Percentiles rank a stretch among this genome's conserved stretches.
Conservation (phyloP, 306 rosid genomes). For the Luffa acutangula region DNA sequence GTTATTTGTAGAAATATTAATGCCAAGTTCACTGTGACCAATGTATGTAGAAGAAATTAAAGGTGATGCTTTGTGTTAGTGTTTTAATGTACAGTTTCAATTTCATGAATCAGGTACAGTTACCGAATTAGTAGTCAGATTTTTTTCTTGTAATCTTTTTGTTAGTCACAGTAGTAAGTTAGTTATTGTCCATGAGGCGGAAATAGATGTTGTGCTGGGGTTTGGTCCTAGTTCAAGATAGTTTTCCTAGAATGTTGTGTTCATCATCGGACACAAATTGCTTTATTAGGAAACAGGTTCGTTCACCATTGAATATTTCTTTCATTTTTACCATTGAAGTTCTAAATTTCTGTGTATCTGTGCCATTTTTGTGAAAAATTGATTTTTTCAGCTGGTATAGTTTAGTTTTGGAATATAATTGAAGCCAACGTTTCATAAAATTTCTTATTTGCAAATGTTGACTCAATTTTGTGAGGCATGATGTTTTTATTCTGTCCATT, state of each 20-base stretch:
- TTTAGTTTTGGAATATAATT: not conserved
- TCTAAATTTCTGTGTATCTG: not conserved
- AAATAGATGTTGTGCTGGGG: too few species aligned
- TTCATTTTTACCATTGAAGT: not conserved
- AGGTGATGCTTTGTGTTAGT: not conserved
- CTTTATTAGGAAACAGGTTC: too few species aligned
- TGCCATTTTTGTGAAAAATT: not conserved
- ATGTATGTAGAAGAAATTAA: not conserved
- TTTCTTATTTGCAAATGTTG: not conserved
- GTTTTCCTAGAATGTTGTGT: too few species aligned
- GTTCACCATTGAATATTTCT: too few species aligned
- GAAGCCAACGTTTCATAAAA: not conserved
- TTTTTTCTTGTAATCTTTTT: not conserved
- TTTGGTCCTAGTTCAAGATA: too few species aligned
- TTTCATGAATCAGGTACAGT: not conserved
- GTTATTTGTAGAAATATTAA: not conserved
- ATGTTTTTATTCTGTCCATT: not conserved
- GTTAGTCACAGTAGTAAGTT: not conserved
- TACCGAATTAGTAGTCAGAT: not conserved
- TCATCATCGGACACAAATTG: too few species aligned
- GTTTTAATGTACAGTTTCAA: not conserved
- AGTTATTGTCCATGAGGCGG: not conserved
- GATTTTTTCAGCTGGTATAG: not conserved
- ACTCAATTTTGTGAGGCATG: not conserved
- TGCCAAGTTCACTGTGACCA: not conserved